phyloP scores from a whole-genome alignment of 108 stramenopile genomes.

The Mediolabrus comicus region DNA sequence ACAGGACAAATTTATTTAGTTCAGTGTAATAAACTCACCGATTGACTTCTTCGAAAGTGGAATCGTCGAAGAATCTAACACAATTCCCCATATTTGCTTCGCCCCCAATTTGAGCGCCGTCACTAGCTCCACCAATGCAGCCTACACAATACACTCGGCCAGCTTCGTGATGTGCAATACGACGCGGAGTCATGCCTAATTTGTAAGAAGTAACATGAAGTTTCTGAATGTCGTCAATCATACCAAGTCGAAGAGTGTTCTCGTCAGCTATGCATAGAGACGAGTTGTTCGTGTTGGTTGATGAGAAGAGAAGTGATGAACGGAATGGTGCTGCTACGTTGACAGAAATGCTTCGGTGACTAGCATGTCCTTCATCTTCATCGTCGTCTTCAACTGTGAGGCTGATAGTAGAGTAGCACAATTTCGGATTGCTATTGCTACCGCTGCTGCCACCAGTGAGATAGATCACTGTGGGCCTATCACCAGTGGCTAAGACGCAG shows the following conservation, averaged over 20 bases:
- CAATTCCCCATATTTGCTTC: conserved; percentile 83
- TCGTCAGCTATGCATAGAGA: conserved; percentile 94
- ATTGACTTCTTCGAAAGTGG: conserved; percentile 85
- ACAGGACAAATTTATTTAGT: no score
- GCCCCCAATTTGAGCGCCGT: conserved; percentile 47
- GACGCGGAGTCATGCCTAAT: conserved; percentile 90
- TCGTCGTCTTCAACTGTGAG: conserved; percentile 64
- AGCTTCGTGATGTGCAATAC: conserved; percentile 82
- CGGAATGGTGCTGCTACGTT: conserved; percentile 81
- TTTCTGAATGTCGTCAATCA: conserved; percentile 98
- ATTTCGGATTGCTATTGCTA: conserved; percentile 66
- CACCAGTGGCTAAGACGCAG: conserved; percentile 94
- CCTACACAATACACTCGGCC: conserved; percentile 83
- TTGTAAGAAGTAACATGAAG: conserved; percentile 94
- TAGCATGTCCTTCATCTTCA: conserved; percentile 51
- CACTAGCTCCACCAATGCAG: conserved; percentile 69
- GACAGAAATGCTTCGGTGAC: conserved; percentile 64
- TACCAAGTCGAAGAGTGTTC: conserved; percentile 84
- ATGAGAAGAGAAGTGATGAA: conserved; percentile 62
- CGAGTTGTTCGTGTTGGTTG: conserved; percentile 58
- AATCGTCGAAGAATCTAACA: conserved; percentile 86
- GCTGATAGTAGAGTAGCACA: conserved; percentile 94
- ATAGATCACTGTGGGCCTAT: conserved; percentile 97
- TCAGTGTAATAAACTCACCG: conserved; percentile 35
- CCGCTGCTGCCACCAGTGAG: conserved; percentile 68